Evolutionary conservation across 345 rosid genomes (phyloP), one percentile per base, ranked within the genome.

Genomic region (Citrus glauca): DNA sequence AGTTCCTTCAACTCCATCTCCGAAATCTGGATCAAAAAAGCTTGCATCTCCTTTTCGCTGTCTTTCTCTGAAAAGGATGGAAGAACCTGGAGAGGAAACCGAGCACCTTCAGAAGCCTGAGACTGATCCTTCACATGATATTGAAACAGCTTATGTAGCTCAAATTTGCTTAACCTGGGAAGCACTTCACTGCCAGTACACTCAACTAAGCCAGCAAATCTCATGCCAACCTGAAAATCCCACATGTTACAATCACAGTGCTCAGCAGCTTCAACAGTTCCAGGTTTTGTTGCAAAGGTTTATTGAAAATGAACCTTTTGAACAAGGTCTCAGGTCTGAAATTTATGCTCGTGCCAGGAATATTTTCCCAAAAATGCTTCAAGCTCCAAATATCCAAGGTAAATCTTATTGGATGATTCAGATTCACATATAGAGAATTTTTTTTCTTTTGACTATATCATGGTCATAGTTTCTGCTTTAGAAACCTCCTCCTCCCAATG

Each of bases 111-210:
- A 88, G 73, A 87, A 79, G 84, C 75, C 86, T 6, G 85, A 80
- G 70, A 37, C 67, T 24, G 85, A 89, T 50, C 87, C 91, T 45
- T 90, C 81, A 79, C 93, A 84, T 55, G 98, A 94, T 85, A 84
- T 96, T 55, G 99, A 96, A 81, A 86, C 80, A 50, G 95, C 98
- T 5, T 96, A 96, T 79, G 93, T 96, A 64, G 98, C 93, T 85
- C 99, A 94, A n/a, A 79, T 91, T 78, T 94, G 98, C 89, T 87
- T 96, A 83, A 89, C 98, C 24, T 96, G 98, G 99, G 99, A 96
- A 86, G 95, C 96, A 35, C 93, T 96, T 79, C 99, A 96, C 69
- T 91, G 98, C 82, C 99, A 94, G 48, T 94, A 92, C 81, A 85
- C 95, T 24, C 98, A 92, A 78, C 86, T 96, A 72, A 79, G 87